Evolutionary conservation across 129 eudicot species (phyloP), one percentile per base, ranked within the genome.

Genomic region (Flaveria brownii): DNA sequence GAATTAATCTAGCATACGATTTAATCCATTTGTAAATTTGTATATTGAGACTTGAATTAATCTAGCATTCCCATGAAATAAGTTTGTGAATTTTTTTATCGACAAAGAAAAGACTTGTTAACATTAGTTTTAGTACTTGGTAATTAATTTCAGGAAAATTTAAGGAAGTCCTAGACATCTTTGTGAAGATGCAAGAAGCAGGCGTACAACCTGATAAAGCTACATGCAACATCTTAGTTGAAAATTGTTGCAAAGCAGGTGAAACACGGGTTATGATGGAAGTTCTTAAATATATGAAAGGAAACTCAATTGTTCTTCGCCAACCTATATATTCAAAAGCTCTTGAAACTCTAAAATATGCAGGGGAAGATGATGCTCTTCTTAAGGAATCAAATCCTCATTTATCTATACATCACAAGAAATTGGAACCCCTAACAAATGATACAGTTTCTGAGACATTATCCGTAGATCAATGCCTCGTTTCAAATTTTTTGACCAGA

Each of bases 171-270:
- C 43, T 90, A 73, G 96, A 93, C 69, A 87, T 93, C 70, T 93
- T 93, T 77, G 76, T 73, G 77, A 88, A 84, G 87, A 90, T 90
- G 97, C 92, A 90, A 84, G 97, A 88, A 12, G 94, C 97, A 78
- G 89, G 96, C n/a, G 97, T 88, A 47, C 89, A 75, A 68, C 98
- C 98, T 54, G 98, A 93, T 79, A 93, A 93, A 85, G 98, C 98
- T 55, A 68, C 97, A 60, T 93, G 98, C 87, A 93, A 93, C 76
- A 90, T 93, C 73, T 56, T 93, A 82, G 76, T 90, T 47, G 89
- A 84, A 56, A 85, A 63, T 69, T 93, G 86, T 77, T 79, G 92
- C 82, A 88, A 77, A 76, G 77, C 87, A 25, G 85, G 89, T 67
- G 92, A 90, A 85, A 87, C 82, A 45, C 62, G 82, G 86, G 84